A percentile compares a stretch with the other conserved stretches of the same genome.
Evolutionary conservation across 257 asterid species (phyloP).

Genomic region (Misopates orontium): DNA sequence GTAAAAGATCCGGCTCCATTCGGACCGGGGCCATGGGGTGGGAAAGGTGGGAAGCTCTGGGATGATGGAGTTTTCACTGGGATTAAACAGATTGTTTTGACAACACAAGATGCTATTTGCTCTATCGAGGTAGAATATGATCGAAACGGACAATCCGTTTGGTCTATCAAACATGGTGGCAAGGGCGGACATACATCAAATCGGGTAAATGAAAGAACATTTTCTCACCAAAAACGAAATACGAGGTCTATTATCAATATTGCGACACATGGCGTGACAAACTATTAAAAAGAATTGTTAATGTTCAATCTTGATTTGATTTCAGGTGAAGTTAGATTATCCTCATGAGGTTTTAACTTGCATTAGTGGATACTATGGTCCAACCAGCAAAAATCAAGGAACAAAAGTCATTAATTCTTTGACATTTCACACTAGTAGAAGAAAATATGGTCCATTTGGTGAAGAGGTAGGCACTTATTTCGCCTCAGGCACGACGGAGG

Average conservation of each 20-base stretch:
- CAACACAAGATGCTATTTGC: slow-evolving; percentile 54
- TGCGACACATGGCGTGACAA: too few relatives aligned
- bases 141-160: slow-evolving; percentile 80
- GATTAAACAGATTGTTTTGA: slow-evolving; percentile 60
- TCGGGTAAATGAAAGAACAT: slow-evolving; percentile 42
- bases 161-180: slow-evolving; percentile 85
- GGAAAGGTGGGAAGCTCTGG: slow-evolving; percentile 85
- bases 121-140: slow-evolving; percentile 76
- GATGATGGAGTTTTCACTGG: slow-evolving; percentile 87
- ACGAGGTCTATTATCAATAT: too few relatives aligned
- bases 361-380: slow-evolving; percentile 67
- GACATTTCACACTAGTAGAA: slow-evolving; percentile 60
- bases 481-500: slow-evolving; percentile 68
- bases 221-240: background rate
- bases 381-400: slow-evolving; percentile 46
- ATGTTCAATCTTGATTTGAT: background rate
- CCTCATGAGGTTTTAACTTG: slow-evolving; percentile 73
- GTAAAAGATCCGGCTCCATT: slow-evolving; percentile 71
- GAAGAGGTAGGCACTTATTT: slow-evolving; percentile 67
- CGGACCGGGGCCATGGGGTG: slow-evolving; percentile 96
- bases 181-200: slow-evolving; percentile 46
- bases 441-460: slow-evolving; percentile 68
- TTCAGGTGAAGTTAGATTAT: slow-evolving; percentile 65
- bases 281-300: too few relatives aligned
- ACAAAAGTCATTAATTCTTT: slow-evolving; percentile 57